phyloP scores from a whole-genome alignment of 2,329 filamentous ascomycete species.

The Penicillium expansum region DNA sequence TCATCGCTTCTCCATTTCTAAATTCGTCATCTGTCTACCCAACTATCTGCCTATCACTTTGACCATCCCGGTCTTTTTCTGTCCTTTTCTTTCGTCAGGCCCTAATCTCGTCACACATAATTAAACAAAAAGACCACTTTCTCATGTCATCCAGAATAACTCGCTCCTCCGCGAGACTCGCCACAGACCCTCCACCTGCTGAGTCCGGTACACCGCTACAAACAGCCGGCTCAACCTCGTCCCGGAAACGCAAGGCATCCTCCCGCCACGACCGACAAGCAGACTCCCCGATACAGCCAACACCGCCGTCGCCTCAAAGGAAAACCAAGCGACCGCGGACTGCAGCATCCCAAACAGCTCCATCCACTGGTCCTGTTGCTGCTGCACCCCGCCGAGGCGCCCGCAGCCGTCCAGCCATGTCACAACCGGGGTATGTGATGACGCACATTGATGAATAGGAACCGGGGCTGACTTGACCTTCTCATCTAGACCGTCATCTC shows the following conservation, averaged over 20 bases:
- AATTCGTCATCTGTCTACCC: constrained; percentile 11
- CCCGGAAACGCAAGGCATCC: constrained; percentile 75
- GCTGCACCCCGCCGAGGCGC: constrained; percentile 44
- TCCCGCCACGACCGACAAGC: constrained; percentile 49
- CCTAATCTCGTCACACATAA: constrained; percentile 7
- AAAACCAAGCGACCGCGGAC: constrained; percentile 71
- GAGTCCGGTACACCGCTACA: constrained; percentile 39
- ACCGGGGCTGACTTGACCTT: constrained; percentile 17
- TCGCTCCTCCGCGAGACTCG: constrained; percentile 89
- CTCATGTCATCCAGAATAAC: constrained; percentile 98
- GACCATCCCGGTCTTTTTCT: constrained; percentile 6
- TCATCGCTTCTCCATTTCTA: neutral
- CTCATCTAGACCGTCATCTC: constrained; percentile 57
- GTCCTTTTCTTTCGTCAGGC: constrained; percentile 7
- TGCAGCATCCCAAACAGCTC: constrained; percentile 46
- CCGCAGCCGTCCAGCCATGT: constrained; percentile 40
- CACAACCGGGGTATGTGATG: constrained; percentile 41
- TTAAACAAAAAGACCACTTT: constrained; percentile 44
- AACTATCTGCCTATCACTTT: constrained; percentile 8
- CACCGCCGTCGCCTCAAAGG: constrained; percentile 45
- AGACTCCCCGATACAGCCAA: constrained; percentile 36
- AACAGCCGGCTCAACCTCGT: constrained; percentile 46
- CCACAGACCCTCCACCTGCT: constrained; percentile 58
- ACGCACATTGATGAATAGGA: constrained; percentile 14
- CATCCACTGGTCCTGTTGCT: constrained; percentile 40